Percentiles rank a stretch among this genome's conserved stretches.
These are phyloP conservation scores for Noccaea bulbosa DNA, from an alignment of 345 rosid species.

Conservation along the genomic window DNA sequence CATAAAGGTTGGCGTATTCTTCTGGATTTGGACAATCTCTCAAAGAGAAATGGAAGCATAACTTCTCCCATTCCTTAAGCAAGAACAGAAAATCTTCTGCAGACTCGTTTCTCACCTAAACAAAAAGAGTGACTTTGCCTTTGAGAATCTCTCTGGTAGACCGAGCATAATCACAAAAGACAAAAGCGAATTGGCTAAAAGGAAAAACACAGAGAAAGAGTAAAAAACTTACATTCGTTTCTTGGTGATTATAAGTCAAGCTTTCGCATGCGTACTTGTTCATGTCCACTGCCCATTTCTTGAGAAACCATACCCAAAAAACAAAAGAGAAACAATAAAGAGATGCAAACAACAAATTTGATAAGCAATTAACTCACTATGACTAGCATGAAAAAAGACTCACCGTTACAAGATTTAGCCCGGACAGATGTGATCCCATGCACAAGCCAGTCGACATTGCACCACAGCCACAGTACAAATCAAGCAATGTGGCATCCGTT, in stretches of 20 bases:
- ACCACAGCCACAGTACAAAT: constrained; percentile 85
- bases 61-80: constrained; percentile 63
- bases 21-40: constrained; percentile 31
- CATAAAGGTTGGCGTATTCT: constrained; percentile 33
- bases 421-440: constrained; percentile 63
- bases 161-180: neutral
- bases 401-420: constrained; percentile 64
- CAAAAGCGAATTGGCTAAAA: neutral
- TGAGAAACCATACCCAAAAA: neutral
- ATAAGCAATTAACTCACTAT: neutral
- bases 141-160: neutral
- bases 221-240: constrained; percentile 53
- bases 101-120: constrained; percentile 71
- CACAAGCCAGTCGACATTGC: constrained; percentile 90
- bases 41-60: constrained; percentile 58
- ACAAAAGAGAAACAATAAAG: neutral
- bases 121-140: neutral
- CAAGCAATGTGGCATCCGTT: constrained; percentile 53
- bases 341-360: neutral
- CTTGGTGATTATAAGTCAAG: constrained; percentile 62
- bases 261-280: constrained; percentile 62
- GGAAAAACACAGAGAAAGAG: neutral
- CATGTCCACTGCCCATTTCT: constrained; percentile 86
- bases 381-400: constrained; percentile 28
- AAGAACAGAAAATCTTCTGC: constrained; percentile 62